phyloP scores from a whole-genome alignment of 176 grass and related monocot genomes.

The Saccharum spontaneum region DNA sequence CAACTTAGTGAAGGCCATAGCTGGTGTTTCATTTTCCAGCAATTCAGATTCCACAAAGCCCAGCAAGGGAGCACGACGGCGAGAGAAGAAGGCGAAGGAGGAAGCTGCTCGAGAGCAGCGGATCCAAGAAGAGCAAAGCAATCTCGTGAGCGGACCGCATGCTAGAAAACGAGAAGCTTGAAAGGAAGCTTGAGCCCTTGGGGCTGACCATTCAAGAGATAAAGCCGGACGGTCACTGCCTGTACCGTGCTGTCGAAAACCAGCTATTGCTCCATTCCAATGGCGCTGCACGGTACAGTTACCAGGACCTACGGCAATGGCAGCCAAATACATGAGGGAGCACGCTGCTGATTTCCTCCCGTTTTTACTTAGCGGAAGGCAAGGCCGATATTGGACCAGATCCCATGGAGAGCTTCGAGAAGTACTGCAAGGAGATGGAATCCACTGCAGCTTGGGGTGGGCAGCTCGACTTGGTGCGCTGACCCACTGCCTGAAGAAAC shows the following conservation, averaged over 20 bases:
- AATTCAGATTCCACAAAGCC: constrained; percentile 57
- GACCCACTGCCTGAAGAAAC: constrained; percentile 82
- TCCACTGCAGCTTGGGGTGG: constrained; percentile 87
- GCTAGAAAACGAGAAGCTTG: constrained; percentile 80
- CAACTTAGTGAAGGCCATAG: constrained; percentile 82
- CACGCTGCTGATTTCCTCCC: constrained; percentile 64
- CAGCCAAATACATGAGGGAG: constrained; percentile 81
- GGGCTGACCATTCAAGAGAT: constrained; percentile 81
- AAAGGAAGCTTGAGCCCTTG: constrained; percentile 70
- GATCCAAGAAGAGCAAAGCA: constrained; percentile 92
- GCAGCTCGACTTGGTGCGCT: constrained; percentile 86
- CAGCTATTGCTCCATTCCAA: constrained; percentile 63
- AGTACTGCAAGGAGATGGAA: constrained; percentile 72
- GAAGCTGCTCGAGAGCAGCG: constrained; percentile 91
- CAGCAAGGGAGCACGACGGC: constrained; percentile 57
- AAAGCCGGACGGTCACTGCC: constrained; percentile 91
- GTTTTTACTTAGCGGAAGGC: constrained; percentile 86
- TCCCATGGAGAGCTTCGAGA: constrained; percentile 60
- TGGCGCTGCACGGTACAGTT: constrained; percentile 44
- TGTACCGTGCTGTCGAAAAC: constrained; percentile 94
- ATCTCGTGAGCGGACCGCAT: constrained; percentile 70
- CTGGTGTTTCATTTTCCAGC: constrained; percentile 62
- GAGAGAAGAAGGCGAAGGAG: constrained; percentile 87
- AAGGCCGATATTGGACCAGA: constrained; percentile 60
- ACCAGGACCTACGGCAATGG: constrained; percentile 79